Conservation (phyloP, 108 stramenopile species). For the Cyclotella atomus region DNA sequence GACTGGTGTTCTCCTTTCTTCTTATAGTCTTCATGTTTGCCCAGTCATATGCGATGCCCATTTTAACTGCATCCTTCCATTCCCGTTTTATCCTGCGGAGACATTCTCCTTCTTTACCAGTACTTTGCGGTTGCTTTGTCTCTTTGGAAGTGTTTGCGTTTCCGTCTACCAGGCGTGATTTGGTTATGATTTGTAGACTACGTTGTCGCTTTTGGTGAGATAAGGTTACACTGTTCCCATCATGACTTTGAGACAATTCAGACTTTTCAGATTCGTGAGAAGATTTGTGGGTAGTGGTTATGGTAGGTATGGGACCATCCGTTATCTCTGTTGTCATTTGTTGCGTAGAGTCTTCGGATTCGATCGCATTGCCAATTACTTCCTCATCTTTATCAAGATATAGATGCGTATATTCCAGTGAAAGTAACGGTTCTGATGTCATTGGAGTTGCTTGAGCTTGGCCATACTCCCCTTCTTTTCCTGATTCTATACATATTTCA, state of each 20-base stretch:
- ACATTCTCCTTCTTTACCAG: slow-evolving; percentile 27
- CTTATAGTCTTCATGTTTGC: slow-evolving; percentile 38
- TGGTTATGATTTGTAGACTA: slow-evolving; percentile 15
- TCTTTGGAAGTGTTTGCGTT: background rate
- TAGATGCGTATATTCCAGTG: background rate
- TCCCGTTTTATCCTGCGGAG: slow-evolving; percentile 80
- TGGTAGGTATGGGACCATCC: background rate
- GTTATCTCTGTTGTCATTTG: background rate
- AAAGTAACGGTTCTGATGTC: background rate
- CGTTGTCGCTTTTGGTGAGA: slow-evolving; percentile 11
- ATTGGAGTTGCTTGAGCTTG: background rate
- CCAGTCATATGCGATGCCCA: slow-evolving; percentile 90
- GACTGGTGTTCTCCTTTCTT: background rate
- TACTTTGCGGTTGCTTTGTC: background rate
- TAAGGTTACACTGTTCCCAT: background rate
- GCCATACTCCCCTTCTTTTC: background rate
- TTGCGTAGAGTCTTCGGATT: background rate
- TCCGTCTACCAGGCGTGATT: background rate
- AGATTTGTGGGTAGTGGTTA: background rate
- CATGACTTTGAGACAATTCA: slow-evolving; percentile 1
- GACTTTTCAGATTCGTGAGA: slow-evolving; percentile 5
- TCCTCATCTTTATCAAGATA: background rate
- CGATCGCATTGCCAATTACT: background rate
- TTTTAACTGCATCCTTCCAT: slow-evolving; percentile 79
- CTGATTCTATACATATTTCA: background rate